Conservation (phyloP, 2,329 filamentous ascomycete genomes). For the Stemphylium vesicarium region DNA sequence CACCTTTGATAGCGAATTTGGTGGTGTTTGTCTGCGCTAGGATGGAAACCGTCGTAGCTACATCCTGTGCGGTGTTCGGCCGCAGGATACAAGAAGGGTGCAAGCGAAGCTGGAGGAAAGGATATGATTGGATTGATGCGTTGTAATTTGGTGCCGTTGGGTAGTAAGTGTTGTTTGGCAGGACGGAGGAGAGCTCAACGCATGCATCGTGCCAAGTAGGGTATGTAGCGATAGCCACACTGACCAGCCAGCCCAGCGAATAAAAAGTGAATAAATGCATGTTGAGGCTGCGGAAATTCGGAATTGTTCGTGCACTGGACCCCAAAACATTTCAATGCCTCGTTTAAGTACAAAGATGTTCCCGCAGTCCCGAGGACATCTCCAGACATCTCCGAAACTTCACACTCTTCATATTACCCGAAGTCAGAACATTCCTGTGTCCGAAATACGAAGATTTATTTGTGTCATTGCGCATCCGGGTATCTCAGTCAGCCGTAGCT, state of each 20-base stretch:
- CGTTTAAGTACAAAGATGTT: neutral
- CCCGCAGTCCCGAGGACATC: neutral
- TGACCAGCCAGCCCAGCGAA: conserved; percentile 1
- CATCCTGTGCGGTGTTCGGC: conserved; percentile 26
- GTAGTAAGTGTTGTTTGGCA: conserved; percentile 24
- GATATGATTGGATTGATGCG: conserved; percentile 29
- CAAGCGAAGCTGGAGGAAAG: conserved; percentile 27
- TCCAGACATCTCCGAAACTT: neutral
- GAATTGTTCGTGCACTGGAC: neutral
- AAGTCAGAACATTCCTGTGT: neutral
- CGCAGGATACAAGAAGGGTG: conserved; percentile 31
- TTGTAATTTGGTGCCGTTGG: conserved; percentile 29
- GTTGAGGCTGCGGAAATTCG: neutral
- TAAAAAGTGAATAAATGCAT: conserved; percentile 15
- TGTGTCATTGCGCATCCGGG: conserved; percentile 1
- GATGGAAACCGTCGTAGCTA: conserved; percentile 22
- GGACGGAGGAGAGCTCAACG: conserved; percentile 15
- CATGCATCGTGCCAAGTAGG: conserved; percentile 10
- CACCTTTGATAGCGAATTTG: conserved; percentile 33
- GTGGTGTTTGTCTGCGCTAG: conserved; percentile 15
- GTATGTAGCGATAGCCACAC: neutral
- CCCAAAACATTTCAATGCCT: neutral
- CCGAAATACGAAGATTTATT: conserved; percentile 10
- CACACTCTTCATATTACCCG: neutral
- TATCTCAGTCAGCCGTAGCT: conserved; percentile 11